Conservation (phyloP, 2,329 filamentous ascomycete genomes). For the Diaporthe vaccinii region DNA sequence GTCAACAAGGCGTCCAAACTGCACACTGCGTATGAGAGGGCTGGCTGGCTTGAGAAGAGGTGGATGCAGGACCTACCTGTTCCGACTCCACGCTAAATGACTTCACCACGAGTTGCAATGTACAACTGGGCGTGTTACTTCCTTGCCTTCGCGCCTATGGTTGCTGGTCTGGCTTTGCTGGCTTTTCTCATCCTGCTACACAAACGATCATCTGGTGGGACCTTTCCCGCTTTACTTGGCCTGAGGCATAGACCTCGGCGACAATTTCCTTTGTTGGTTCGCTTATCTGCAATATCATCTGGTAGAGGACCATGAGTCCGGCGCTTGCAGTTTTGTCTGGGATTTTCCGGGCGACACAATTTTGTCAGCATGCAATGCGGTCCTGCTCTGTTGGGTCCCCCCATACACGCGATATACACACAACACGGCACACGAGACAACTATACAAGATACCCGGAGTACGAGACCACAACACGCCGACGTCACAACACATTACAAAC, state of each 20-base stretch:
- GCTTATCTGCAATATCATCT: not conserved
- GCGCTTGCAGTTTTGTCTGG: not conserved
- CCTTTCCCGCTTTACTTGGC: not conserved
- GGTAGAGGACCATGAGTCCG: constrained; percentile 21
- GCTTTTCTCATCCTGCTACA: not conserved
- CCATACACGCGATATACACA: constrained; percentile 30
- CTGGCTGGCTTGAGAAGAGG: constrained; percentile 80
- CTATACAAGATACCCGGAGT: constrained; percentile 46
- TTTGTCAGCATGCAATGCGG: constrained; percentile 9
- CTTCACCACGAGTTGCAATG: not conserved
- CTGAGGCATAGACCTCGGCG: not conserved
- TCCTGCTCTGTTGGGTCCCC: not conserved
- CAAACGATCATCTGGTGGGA: not conserved
- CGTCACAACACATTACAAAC: constrained; percentile 29
- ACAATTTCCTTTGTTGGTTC: constrained; percentile 7
- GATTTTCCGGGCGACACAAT: not conserved
- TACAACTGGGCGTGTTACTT: not conserved
- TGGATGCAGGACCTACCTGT: constrained; percentile 53
- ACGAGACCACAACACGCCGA: constrained; percentile 36
- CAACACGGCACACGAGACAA: constrained; percentile 40
- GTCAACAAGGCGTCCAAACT: constrained; percentile 97
- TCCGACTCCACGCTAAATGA: not conserved
- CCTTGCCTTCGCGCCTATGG: too few species aligned
- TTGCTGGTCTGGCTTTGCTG: too few species aligned
- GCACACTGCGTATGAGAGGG: constrained; percentile 89